Evolutionary conservation across 2,329 filamentous ascomycete species (phyloP).

Genomic region (Fusarium beomiforme): DNA sequence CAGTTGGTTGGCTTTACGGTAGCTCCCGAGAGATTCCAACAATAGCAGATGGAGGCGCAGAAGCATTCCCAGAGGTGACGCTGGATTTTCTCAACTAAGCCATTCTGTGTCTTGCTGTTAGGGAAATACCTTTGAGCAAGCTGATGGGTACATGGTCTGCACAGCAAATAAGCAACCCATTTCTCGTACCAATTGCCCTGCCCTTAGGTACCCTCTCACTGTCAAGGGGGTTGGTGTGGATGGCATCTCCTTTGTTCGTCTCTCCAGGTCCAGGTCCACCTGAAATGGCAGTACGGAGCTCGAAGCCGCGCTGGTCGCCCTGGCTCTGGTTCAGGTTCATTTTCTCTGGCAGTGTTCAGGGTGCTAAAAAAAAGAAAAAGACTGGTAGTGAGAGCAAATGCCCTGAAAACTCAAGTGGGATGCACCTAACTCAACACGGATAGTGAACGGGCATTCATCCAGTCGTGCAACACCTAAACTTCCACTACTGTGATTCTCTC

Average conservation of each 20-base stretch:
- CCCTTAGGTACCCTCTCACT: slow-evolving; percentile 28
- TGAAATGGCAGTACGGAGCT: slow-evolving; percentile 19
- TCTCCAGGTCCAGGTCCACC: slow-evolving; percentile 23
- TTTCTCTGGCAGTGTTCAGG: background rate
- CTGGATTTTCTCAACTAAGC: slow-evolving; percentile 17
- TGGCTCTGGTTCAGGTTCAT: slow-evolving; percentile 9
- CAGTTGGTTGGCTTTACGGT: slow-evolving; percentile 4
- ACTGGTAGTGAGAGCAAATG: background rate
- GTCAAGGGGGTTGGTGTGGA: slow-evolving; percentile 24
- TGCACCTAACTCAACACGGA: slow-evolving; percentile 30
- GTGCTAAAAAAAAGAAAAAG: slow-evolving; percentile 22
- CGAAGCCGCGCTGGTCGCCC: slow-evolving; percentile 19
- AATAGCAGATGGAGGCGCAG: slow-evolving; percentile 7
- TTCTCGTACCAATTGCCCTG: slow-evolving; percentile 18
- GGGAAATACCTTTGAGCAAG: slow-evolving; percentile 17
- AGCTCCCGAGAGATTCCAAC: slow-evolving; percentile 7
- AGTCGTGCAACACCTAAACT: slow-evolving; percentile 23
- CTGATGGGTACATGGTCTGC: slow-evolving; percentile 15
- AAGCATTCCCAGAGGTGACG: slow-evolving; percentile 23
- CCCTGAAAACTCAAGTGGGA: slow-evolving; percentile 25
- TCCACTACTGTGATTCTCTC: slow-evolving; percentile 20
- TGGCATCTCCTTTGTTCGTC: slow-evolving; percentile 30
- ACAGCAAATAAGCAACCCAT: background rate
- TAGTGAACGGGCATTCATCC: slow-evolving; percentile 23
- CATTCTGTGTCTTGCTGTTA: slow-evolving; percentile 28